Percentiles rank a stretch among this genome's conserved stretches.
Conservation (phyloP, 2,329 filamentous ascomycete genomes). For the Epichloe gansuensis region DNA sequence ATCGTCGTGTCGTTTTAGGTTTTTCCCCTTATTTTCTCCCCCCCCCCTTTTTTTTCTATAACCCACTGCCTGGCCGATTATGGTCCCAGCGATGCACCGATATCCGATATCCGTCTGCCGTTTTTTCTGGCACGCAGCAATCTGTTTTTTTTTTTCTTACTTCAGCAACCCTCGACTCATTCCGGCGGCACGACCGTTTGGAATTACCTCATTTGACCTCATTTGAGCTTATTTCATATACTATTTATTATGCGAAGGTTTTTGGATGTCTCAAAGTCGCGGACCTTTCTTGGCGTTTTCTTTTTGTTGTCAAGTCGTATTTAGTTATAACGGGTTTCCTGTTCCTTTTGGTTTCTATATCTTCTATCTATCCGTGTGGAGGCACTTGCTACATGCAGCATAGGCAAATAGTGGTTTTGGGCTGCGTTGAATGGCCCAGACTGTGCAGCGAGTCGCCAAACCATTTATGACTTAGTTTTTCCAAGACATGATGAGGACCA, state of each 20-base stretch:
- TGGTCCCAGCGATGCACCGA: neutral
- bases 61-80: neutral
- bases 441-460: neutral
- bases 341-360: neutral
- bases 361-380: neutral
- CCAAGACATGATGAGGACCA: neutral
- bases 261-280: neutral
- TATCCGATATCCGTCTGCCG: conserved; percentile 3
- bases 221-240: neutral
- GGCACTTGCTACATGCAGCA: neutral
- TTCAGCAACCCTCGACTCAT: neutral
- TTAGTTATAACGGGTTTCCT: neutral
- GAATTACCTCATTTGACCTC: neutral
- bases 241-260: neutral
- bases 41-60: no score
- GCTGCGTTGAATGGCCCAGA: neutral
- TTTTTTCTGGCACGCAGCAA: neutral
- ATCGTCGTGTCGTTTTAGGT: neutral
- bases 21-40: neutral
- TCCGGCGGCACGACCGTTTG: neutral
- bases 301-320: neutral
- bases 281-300: conserved; percentile 4
- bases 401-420: neutral
- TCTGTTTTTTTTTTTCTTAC: neutral
- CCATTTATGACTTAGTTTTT: neutral